Conservation (phyloP, 2,329 filamentous ascomycete species). For the Allantophomopsis lycopodina region DNA sequence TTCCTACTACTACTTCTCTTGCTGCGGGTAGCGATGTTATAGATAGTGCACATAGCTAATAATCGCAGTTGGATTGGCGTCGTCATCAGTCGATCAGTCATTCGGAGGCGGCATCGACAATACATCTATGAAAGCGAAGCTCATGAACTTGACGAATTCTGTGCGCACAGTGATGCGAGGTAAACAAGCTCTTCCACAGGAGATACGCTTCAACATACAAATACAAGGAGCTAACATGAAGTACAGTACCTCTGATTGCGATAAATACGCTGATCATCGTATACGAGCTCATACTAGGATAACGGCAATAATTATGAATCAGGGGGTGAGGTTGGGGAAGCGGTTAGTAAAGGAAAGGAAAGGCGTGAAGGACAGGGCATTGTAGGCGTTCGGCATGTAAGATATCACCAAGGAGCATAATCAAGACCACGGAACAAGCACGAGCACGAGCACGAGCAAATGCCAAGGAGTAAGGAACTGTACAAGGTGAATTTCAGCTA, state of each 20-base stretch:
- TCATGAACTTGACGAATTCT: slow-evolving; percentile 81
- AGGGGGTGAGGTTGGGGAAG: not conserved
- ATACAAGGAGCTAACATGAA: not conserved
- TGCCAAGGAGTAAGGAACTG: too few relatives aligned
- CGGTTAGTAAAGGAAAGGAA: not conserved
- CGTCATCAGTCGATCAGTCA: slow-evolving; percentile 51
- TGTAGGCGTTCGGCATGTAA: not conserved
- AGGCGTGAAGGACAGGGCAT: not conserved
- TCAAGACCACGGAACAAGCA: too few relatives aligned
- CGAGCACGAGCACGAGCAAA: too few relatives aligned
- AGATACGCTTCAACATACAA: not conserved
- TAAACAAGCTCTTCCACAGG: slow-evolving; percentile 30
- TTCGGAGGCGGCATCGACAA: slow-evolving; percentile 60
- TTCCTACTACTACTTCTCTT: too few relatives aligned
- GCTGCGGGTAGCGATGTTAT: not conserved
- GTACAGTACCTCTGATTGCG: slow-evolving; percentile 66
- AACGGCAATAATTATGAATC: not conserved
- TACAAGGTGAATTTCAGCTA: too few relatives aligned
- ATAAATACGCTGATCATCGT: slow-evolving; percentile 74
- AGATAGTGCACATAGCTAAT: not conserved
- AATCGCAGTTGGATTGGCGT: slow-evolving; percentile 64
- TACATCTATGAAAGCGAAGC: slow-evolving; percentile 70
- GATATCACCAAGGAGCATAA: too few relatives aligned
- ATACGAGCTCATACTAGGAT: slow-evolving; percentile 69
- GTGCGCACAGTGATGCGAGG: slow-evolving; percentile 88